Evolutionary conservation across 192 early-diverging fungal species (phyloP).

Genomic region (Podila clonocystis): DNA sequence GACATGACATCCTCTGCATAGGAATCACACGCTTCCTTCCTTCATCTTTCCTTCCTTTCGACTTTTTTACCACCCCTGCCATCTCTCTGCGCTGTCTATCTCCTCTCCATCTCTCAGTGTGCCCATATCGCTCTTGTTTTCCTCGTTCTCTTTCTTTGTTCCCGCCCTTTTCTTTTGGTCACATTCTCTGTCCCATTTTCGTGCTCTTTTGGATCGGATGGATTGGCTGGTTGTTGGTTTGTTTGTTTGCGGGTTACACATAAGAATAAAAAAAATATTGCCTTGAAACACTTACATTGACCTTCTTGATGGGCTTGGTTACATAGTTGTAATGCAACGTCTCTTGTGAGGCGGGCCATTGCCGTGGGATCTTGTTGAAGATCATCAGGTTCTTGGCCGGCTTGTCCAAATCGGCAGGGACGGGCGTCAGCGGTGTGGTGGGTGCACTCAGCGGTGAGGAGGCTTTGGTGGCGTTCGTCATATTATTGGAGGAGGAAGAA

Average conservation of each 20-base stretch:
- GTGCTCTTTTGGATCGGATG: too few species aligned
- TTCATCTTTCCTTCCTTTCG: too few species aligned
- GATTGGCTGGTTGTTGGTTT: too few species aligned
- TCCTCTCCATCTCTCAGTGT: too few species aligned
- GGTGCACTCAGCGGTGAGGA: constrained; percentile 17
- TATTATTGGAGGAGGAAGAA: background rate
- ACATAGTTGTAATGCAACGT: constrained; percentile 40
- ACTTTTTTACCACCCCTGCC: too few species aligned
- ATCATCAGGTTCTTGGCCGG: constrained; percentile 45
- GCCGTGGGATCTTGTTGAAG: constrained; percentile 47
- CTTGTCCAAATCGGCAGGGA: constrained; percentile 40
- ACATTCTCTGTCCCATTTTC: too few species aligned
- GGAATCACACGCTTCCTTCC: too few species aligned
- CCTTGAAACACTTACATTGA: constrained; percentile 18
- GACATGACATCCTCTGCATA: too few species aligned
- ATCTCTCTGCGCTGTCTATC: too few species aligned
- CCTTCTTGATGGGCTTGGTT: constrained; percentile 21
- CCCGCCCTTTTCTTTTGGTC: background rate
- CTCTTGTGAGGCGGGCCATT: constrained; percentile 49
- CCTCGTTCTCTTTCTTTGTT: background rate
- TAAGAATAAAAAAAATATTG: background rate
- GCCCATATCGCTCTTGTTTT: too few species aligned
- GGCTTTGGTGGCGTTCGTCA: constrained; percentile 4
- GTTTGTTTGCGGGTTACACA: too few species aligned
- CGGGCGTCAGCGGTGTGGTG: constrained; percentile 24